These are phyloP conservation scores for Spirogloea muscicola DNA, from an alignment of 139 green algal species.

Conservation along the genomic window DNA sequence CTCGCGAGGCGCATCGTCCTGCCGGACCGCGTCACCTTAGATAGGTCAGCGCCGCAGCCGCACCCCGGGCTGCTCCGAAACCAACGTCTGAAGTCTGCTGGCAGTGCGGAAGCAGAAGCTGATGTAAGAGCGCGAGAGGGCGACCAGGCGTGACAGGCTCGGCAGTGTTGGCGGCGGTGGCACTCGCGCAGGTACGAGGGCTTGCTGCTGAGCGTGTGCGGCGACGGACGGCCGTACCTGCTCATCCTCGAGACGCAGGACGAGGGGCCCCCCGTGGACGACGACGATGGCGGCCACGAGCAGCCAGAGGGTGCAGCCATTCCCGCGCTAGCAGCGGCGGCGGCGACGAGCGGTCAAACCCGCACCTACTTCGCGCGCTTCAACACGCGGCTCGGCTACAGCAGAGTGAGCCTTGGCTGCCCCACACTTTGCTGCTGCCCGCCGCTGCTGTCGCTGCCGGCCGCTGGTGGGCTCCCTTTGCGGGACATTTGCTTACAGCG, in stretches of 20 bases:
- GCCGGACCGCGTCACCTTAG: conserved; percentile 24
- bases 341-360: neutral
- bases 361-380: conserved; percentile 51
- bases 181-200: conserved; percentile 61
- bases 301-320: no score
- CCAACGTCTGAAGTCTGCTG: no score
- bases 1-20: conserved; percentile 8
- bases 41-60: conserved; percentile 42
- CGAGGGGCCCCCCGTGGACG: conserved; percentile 7
- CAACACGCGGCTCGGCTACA: conserved; percentile 60
- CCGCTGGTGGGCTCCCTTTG: no score
- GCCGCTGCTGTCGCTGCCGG: no score
- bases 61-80: no score
- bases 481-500: no score
- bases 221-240: conserved; percentile 81
- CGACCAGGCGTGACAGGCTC: conserved; percentile 11
- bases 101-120: no score
- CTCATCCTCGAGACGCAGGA: conserved; percentile 56
- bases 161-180: neutral
- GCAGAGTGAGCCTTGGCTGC: conserved; percentile 70
- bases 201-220: conserved; percentile 67
- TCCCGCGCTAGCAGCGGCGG: no score
- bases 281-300: no score
- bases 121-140: neutral
- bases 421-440: no score